Conservation (phyloP, 768 basidiomycete species). For the Lentinula sp. region DNA sequence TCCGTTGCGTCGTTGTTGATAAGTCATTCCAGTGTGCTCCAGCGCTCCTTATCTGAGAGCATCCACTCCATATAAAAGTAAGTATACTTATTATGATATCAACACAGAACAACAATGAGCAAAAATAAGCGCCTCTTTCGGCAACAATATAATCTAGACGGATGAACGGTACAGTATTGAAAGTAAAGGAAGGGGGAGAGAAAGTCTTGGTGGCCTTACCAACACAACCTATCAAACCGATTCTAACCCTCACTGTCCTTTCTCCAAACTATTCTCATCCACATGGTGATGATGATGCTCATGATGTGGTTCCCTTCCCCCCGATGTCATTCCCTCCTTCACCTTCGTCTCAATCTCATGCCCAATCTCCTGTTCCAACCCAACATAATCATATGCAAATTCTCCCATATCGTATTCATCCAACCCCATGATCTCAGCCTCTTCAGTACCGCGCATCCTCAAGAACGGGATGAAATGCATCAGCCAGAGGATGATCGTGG, state of each 20-base stretch:
- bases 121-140: too few relatives aligned
- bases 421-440: constrained; percentile 71
- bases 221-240: too few relatives aligned
- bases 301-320: constrained; percentile 30
- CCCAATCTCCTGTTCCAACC: constrained; percentile 55
- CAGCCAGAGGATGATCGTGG: constrained; percentile 68
- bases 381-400: constrained; percentile 84
- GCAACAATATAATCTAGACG: background rate
- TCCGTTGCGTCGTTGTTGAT: too few relatives aligned
- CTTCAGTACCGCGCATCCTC: constrained; percentile 57
- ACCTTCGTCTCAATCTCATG: constrained; percentile 21
- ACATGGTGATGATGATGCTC: background rate
- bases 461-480: constrained; percentile 87
- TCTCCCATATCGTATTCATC: constrained; percentile 91
- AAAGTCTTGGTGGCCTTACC: too few relatives aligned
- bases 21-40: too few relatives aligned
- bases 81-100: too few relatives aligned
- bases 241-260: background rate
- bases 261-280: constrained; percentile 4
- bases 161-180: background rate
- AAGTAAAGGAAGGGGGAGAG: background rate
- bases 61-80: too few relatives aligned
- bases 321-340: constrained; percentile 12
- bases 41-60: too few relatives aligned
- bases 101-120: too few relatives aligned